These are phyloP conservation scores for Citrus sinensis DNA, from an alignment of 345 rosid species.

Conservation along the genomic window DNA sequence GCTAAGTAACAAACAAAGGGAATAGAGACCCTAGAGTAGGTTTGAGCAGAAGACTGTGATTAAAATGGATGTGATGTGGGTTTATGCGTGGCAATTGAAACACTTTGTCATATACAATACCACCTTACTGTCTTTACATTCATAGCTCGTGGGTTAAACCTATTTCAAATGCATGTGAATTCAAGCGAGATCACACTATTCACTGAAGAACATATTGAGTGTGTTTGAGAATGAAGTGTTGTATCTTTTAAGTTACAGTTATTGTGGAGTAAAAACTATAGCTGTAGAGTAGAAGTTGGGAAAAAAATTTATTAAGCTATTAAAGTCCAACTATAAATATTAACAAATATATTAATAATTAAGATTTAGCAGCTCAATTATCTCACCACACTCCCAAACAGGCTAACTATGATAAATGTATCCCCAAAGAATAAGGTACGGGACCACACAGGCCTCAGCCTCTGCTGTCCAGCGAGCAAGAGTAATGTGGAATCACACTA, in stretches of 20 bases:
- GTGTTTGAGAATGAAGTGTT: too few species aligned
- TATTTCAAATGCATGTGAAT: background rate
- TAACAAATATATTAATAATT: too few species aligned
- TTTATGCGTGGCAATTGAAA: background rate
- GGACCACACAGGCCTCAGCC: background rate
- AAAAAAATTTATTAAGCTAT: too few species aligned
- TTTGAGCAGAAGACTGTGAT: background rate
- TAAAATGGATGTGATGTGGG: background rate
- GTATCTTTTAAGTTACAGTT: too few species aligned
- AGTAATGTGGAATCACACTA: background rate
- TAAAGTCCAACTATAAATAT: too few species aligned
- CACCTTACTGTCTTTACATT: background rate
- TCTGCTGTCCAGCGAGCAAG: too few species aligned
- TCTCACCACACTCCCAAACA: too few species aligned
- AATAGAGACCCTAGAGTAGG: background rate
- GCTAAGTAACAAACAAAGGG: background rate
- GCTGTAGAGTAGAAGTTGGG: too few species aligned
- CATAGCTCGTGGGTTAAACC: background rate
- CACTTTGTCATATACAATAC: background rate
- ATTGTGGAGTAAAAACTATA: too few species aligned
- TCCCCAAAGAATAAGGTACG: background rate
- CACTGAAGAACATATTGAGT: background rate
- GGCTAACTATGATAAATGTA: background rate
- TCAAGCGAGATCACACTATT: background rate
- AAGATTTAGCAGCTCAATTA: fast-evolving